Evolutionary conservation across 352 stramenopile species (phyloP), one percentile per base, ranked within the genome.

Genomic region (Globisporangium nagaii): DNA sequence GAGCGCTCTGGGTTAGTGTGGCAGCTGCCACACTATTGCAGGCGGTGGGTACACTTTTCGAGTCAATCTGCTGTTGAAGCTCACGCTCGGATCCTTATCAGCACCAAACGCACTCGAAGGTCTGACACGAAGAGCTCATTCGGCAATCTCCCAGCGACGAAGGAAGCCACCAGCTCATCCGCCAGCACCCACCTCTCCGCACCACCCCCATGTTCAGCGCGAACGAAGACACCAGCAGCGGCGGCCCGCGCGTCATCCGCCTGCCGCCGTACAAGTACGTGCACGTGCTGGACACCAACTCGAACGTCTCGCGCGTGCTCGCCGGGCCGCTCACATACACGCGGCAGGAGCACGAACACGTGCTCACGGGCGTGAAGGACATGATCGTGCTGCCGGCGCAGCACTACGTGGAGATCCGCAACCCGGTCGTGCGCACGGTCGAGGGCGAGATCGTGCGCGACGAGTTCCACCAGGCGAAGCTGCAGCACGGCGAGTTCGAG

Each of bases 281-380:
- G 1, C 75, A 92, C 56, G 73, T 92, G 58, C 82, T 90, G 7
- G 82, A 92, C 67, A 92, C 82, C 55, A 92, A 92, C 73, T 86
- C 76, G 42, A 92, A 92, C 44, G 79, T 92, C 15, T 84, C 82
- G 30, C 79, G 82, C 52, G 82, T 92, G 63, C 72, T 92, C 53
- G 80, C 71, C 0, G 82, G 82, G 0, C 82, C 82, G 44, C 66
- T 88, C 25, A 92, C 79, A 39, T 92, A 90, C 67, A 92, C 82
- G 34, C 75, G 82, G 2, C 77, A 90, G 56, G 82, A 92, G 51
- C 82, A 92, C 50, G 82, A 92, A 49, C 71, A 87, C 42, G 69
- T 92, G 37, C 65, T 90, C 30, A 81, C 73, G 34, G 65, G 43
- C 7, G 65, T 79, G 22, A 58, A 82, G 53, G 68, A 86, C 53